Conservation (phyloP, 306 rosid genomes). For the Neltuma alba region DNA sequence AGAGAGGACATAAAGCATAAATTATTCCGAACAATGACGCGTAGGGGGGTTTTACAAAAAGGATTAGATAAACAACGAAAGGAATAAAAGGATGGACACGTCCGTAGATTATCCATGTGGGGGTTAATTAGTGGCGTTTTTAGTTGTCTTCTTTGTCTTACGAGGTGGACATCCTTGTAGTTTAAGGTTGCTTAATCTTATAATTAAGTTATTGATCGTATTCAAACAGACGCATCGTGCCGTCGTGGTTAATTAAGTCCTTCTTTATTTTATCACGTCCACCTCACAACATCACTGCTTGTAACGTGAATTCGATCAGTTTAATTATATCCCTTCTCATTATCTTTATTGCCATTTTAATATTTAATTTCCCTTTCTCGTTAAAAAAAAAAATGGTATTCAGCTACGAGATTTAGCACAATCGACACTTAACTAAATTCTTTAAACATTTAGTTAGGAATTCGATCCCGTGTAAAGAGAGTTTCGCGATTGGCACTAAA, state of each 20-base stretch:
- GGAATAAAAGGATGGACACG: not conserved
- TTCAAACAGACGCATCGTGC: not conserved
- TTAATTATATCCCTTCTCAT: no score
- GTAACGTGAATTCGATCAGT: no score
- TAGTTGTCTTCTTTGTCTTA: not conserved
- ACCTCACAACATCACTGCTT: not conserved
- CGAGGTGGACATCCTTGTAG: not conserved
- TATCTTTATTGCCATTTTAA: no score
- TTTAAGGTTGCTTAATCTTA: not conserved
- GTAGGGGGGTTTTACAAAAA: not conserved
- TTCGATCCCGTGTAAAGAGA: no score
- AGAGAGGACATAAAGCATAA: not conserved
- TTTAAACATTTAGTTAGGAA: no score
- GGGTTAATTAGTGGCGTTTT: no score
- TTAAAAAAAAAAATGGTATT: no score
- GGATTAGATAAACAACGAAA: not conserved
- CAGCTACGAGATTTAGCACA: no score
- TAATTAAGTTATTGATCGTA: not conserved
- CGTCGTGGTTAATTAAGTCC: not conserved
- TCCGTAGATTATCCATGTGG: not conserved
- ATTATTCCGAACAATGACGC: not conserved
- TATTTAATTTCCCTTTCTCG: no score
- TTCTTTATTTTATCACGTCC: no score
- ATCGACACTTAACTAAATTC: no score
- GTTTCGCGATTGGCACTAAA: no score